Evolutionary conservation across 2,329 filamentous ascomycete genomes (phyloP).

Genomic region (Nannizziopsis barbatae): DNA sequence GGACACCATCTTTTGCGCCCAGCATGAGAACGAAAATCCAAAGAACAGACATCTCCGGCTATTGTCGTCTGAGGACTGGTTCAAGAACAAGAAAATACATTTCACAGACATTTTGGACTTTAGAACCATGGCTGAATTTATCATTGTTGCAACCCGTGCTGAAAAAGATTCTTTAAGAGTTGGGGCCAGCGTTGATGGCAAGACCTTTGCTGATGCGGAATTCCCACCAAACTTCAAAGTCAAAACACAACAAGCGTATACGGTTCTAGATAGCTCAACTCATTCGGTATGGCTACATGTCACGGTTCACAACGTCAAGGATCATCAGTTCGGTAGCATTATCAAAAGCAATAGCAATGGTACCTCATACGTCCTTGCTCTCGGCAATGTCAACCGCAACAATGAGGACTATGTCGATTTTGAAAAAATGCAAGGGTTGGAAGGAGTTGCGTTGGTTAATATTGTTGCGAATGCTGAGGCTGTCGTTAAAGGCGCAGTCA

Average conservation of each 20-base stretch:
- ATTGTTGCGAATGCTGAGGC: conserved; percentile 64
- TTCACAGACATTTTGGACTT: conserved; percentile 69
- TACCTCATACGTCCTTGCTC: conserved; percentile 81
- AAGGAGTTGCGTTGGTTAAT: conserved; percentile 83
- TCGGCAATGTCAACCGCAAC: conserved; percentile 72
- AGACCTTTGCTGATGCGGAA: conserved; percentile 65
- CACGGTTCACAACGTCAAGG: conserved; percentile 56
- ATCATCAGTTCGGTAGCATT: conserved; percentile 67
- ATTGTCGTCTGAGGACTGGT: conserved; percentile 68
- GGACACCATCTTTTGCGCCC: conserved; percentile 54
- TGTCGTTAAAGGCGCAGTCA: conserved; percentile 51
- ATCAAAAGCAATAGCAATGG: conserved; percentile 99
- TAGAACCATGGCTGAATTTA: conserved; percentile 93
- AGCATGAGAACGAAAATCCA: conserved; percentile 51
- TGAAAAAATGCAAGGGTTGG: conserved; percentile 85
- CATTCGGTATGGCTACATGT: conserved; percentile 93
- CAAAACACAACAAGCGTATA: conserved; percentile 70
- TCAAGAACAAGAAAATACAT: conserved; percentile 50
- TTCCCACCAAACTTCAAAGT: conserved; percentile 81
- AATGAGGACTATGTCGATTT: conserved; percentile 74
- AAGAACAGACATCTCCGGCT: conserved; percentile 56
- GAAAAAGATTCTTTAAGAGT: conserved; percentile 61
- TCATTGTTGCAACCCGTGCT: conserved; percentile 64
- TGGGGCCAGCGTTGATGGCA: conserved; percentile 74
- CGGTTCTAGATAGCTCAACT: conserved; percentile 85